Percentiles rank a stretch among this genome's conserved stretches.
Evolutionary conservation across 2,329 filamentous ascomycete genomes (phyloP).

Genomic region (Cladophialophora psammophila): DNA sequence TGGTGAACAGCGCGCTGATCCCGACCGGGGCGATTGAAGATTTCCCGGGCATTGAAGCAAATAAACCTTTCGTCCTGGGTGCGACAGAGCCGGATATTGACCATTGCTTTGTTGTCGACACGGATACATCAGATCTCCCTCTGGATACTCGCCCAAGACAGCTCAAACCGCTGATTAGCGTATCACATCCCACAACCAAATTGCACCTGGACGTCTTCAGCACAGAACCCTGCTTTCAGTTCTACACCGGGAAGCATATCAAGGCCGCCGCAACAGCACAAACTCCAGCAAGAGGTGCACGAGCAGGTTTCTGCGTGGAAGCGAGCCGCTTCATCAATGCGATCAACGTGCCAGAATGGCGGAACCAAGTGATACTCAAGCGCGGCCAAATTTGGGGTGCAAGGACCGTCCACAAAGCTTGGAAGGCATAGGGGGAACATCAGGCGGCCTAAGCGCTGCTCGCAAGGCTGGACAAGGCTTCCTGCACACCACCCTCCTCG

Average conservation of each 20-base stretch:
- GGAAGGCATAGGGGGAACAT: constrained; percentile 59
- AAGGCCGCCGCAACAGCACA: constrained; percentile 71
- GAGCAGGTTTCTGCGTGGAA: constrained; percentile 89
- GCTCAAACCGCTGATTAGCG: constrained; percentile 71
- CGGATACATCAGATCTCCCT: constrained; percentile 65
- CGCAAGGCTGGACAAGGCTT: constrained; percentile 10
- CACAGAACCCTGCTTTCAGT: constrained; percentile 96
- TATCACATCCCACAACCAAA: constrained; percentile 75
- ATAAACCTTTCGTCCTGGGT: constrained; percentile 75
- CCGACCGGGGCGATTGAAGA: constrained; percentile 74
- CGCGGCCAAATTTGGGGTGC: constrained; percentile 84
- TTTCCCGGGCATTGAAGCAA: constrained; percentile 67
- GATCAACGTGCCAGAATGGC: constrained; percentile 81
- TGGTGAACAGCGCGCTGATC: constrained; percentile 75
- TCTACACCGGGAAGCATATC: constrained; percentile 90
- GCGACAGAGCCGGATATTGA: constrained; percentile 77
- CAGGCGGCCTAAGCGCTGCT: neutral
- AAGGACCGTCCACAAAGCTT: constrained; percentile 82
- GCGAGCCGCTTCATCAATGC: constrained; percentile 91
- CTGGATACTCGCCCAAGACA: constrained; percentile 71
- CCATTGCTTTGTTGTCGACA: constrained; percentile 84
- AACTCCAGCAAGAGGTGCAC: constrained; percentile 68
- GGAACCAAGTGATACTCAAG: constrained; percentile 77
- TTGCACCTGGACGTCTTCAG: constrained; percentile 86
- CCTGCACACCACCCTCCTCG: neutral